Conservation (phyloP, 345 rosid species). For the Zanthoxylum bungeanum region DNA sequence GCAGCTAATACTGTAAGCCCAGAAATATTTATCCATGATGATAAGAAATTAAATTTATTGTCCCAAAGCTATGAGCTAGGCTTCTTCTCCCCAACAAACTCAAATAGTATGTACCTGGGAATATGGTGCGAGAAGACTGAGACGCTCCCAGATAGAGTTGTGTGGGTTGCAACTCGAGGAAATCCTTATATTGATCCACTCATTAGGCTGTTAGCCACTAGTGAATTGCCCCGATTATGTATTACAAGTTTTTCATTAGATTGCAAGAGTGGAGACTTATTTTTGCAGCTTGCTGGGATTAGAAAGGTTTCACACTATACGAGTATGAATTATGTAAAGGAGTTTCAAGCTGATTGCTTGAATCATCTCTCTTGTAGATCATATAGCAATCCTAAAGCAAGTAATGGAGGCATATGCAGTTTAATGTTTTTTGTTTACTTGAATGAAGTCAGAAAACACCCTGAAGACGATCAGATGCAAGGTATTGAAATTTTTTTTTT, state of each 20-base stretch:
- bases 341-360: constrained; percentile 20
- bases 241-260: not conserved
- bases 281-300: not conserved
- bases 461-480: not conserved
- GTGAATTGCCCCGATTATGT: not conserved
- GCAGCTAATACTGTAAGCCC: constrained; percentile 16
- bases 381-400: constrained; percentile 20
- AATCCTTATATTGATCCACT: constrained; percentile 16
- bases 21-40: constrained; percentile 14
- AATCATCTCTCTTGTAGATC: constrained; percentile 28
- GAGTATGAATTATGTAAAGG: constrained; percentile 12
- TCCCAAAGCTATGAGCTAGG: constrained; percentile 24
- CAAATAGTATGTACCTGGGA: constrained; percentile 33
- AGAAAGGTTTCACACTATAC: constrained; percentile 1
- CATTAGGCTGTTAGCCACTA: constrained; percentile 22
- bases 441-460: constrained; percentile 4
- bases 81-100: constrained; percentile 23
- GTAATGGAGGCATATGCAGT: constrained; percentile 27
- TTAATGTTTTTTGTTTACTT: constrained; percentile 28
- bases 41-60: constrained; percentile 9
- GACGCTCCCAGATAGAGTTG: constrained; percentile 10
- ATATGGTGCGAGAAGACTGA: constrained; percentile 35
- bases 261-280: not conserved
- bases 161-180: constrained; percentile 53
- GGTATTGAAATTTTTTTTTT: not conserved